These are phyloP conservation scores for Quillaja saponaria DNA, from an alignment of 306 rosid species.

Conservation along the genomic window DNA sequence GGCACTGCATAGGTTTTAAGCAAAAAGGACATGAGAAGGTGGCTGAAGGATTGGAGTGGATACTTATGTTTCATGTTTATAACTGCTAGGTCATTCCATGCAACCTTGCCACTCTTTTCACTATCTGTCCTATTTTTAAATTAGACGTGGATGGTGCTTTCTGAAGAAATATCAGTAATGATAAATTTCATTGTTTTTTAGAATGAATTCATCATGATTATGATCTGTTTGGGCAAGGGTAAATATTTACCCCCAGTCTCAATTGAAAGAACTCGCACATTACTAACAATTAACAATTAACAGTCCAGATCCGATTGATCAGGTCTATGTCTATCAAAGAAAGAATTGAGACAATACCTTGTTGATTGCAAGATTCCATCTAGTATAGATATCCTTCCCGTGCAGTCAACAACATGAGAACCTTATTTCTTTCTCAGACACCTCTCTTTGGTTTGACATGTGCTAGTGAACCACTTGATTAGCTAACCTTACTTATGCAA, in stretches of 20 bases:
- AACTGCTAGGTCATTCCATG: slow-evolving; percentile 25
- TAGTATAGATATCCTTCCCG: no score
- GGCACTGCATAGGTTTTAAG: slow-evolving; percentile 17
- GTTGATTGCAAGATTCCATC: no score
- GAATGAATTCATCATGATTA: slow-evolving; percentile 28
- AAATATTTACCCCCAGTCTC: no score
- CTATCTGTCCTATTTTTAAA: slow-evolving; percentile 37
- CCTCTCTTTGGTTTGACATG: no score
- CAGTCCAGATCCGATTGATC: no score
- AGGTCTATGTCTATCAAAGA: not conserved
- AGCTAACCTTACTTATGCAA: no score
- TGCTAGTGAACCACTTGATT: no score
- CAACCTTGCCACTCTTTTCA: slow-evolving; percentile 46
- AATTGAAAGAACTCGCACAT: no score
- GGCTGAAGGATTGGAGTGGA: slow-evolving; percentile 30
- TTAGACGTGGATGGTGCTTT: slow-evolving; percentile 36
- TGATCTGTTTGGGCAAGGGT: slow-evolving; percentile 22
- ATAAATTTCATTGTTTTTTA: not conserved
- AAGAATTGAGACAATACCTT: no score
- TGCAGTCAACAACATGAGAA: no score
- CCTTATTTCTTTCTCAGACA: no score
- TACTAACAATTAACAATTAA: no score
- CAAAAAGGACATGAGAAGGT: slow-evolving; percentile 30
- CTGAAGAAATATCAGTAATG: slow-evolving; percentile 26
- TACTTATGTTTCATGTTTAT: slow-evolving; percentile 5